Evolutionary conservation across 1,284 basidiomycete genomes (phyloP).

Genomic region (Moesziomyces globuligerus): DNA sequence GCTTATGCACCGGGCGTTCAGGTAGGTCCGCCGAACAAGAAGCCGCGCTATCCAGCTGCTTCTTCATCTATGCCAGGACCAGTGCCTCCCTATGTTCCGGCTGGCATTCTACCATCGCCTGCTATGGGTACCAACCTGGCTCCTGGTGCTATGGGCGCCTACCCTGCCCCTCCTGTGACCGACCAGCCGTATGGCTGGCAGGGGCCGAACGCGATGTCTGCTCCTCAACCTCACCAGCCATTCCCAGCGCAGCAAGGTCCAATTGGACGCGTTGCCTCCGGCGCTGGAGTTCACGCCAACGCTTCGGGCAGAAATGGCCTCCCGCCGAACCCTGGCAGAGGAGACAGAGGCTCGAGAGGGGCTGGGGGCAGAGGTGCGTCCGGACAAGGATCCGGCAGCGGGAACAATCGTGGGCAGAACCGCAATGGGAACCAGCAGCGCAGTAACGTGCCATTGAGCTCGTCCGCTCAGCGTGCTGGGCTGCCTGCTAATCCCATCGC

Average conservation of each 20-base stretch:
- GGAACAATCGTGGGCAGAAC: conserved; percentile 9
- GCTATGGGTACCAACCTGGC: conserved; percentile 2
- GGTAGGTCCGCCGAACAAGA: conserved; percentile 35
- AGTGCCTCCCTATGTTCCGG: conserved; percentile 3
- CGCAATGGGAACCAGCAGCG: conserved; percentile 21
- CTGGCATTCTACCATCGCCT: conserved; percentile 8
- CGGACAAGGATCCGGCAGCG: neutral
- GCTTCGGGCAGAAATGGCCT: conserved; percentile 5
- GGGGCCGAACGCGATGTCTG: conserved; percentile 1
- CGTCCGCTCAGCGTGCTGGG: conserved; percentile 13
- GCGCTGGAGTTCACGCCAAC: conserved; percentile 7
- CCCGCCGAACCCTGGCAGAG: conserved; percentile 1
- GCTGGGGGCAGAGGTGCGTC: conserved; percentile 1
- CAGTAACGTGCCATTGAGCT: conserved; percentile 7
- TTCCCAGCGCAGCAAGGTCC: conserved; percentile 15
- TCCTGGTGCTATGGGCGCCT: conserved; percentile 2
- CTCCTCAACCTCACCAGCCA: conserved; percentile 25
- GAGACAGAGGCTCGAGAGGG: conserved; percentile 3
- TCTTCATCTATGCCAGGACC: conserved; percentile 4
- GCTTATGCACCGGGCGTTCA: conserved; percentile 26
- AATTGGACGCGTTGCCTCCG: conserved; percentile 12
- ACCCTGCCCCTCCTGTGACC: conserved; percentile 1
- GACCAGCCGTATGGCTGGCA: conserved; percentile 34
- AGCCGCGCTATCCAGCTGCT: conserved; percentile 28
- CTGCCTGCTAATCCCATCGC: conserved; percentile 25